Base-by-base conservation (phyloP, 805 yeast genomes). In the Cyberlindnera nakhonratchasimensis region DNA sequence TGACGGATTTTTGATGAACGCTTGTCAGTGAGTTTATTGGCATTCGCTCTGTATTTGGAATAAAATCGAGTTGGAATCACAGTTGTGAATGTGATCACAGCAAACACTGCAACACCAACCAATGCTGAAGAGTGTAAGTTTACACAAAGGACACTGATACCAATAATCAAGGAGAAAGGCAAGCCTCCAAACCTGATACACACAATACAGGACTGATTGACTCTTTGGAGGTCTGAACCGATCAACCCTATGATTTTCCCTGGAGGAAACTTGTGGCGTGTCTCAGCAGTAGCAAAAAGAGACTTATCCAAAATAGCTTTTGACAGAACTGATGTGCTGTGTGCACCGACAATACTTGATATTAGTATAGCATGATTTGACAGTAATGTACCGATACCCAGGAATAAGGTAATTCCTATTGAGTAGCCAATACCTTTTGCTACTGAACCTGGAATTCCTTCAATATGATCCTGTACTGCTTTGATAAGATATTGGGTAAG, bases 221-320 rank as follows among this genome's bases (percentile, higher is more conserved):
- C 70, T 52, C 93, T 75, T 9, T 87, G 72, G 31, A 86, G 67
- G 58, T 87, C 96, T 3, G 90, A 80, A 29, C 90, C 82, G 63
- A 86, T 71, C 59, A 86, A 64, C 4, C 87, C 77, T 13, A 93
- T 82, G 39, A 87, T 72, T 44, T 72, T 75, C 29, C 89, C 81
- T 13, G 76, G 69, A 1, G 93, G 78, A 55, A 64, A 83, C 47
- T 71, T 65, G 51, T 72, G 72, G 39, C 72, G 72, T 3, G 88
- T 72, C 34, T 66, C 65, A 12, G 77, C 71, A 44, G 76, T 74
- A 13, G 86, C 66, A 40, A 58, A 66, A 46, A 85, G 72, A 17
- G 88, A 73, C 58, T 86, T 86, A 39, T 75, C 77, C 42, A 82
- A 66, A 13, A 85, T 65, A 4, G 83, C 80, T 45, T 82, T 80